Conservation (phyloP, 1,284 basidiomycete species). For the Pyrrhoderma lamaoense region DNA sequence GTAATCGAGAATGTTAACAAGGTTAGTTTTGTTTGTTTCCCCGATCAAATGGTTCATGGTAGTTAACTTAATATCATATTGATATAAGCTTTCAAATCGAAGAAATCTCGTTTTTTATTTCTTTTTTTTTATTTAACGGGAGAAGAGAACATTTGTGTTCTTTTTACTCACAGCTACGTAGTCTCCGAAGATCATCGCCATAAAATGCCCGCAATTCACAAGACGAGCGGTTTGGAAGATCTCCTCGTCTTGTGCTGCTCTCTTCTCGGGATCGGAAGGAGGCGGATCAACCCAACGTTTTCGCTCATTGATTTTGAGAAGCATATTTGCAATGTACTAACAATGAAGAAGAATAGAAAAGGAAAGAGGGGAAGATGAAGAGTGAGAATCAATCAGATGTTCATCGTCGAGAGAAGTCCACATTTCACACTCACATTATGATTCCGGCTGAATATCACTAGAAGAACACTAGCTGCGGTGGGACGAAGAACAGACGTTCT, state of each 20-base stretch:
- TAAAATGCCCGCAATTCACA: constrained; percentile 43
- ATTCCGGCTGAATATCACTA: constrained; percentile 30
- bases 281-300: constrained; percentile 32
- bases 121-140: too few species aligned
- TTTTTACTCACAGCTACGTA: constrained; percentile 33
- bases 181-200: constrained; percentile 37
- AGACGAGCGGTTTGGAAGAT: constrained; percentile 49
- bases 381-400: too few species aligned
- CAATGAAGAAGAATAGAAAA: neutral
- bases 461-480: constrained; percentile 31
- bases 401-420: too few species aligned
- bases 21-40: too few species aligned
- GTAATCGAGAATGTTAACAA: too few species aligned
- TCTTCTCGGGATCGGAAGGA: constrained; percentile 26
- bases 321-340: constrained; percentile 43
- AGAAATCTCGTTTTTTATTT: too few species aligned
- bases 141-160: too few species aligned
- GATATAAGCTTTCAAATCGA: too few species aligned
- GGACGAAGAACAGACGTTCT: constrained; percentile 39
- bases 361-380: too few species aligned
- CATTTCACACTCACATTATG: constrained; percentile 23
- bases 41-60: too few species aligned
- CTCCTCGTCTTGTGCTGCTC: constrained; percentile 39
- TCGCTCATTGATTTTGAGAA: constrained; percentile 47
- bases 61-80: too few species aligned